A percentile compares a stretch with the other conserved stretches of the same genome.
phyloP scores from a whole-genome alignment of 441 rosid species.

The Erodium texanum region DNA sequence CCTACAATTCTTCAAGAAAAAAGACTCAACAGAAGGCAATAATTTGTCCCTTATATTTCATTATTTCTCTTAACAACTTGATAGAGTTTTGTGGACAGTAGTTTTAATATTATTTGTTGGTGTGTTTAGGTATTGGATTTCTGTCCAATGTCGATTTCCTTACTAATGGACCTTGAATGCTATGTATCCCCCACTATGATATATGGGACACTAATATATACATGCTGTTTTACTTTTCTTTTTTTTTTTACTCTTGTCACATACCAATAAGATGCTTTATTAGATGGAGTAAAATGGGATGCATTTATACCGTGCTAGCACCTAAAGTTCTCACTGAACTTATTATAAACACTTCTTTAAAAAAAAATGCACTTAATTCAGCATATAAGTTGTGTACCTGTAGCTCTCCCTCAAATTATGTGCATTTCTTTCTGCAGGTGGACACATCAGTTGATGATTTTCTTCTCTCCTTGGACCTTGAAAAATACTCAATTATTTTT shows the following conservation, averaged over 20 bases:
- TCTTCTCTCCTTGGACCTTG: constrained; percentile 77
- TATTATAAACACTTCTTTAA: neutral
- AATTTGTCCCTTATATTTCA: neutral
- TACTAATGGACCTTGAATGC: neutral
- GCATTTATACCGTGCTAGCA: neutral
- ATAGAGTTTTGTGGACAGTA: neutral
- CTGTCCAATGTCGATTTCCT: neutral
- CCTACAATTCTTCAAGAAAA: constrained; percentile 40
- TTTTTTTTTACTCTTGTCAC: neutral
- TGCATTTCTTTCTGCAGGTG: constrained; percentile 42
- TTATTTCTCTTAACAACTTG: neutral
- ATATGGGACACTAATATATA: neutral
- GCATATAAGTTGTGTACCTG: neutral
- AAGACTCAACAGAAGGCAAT: constrained; percentile 60
- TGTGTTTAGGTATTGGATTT: neutral
- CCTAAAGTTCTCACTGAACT: neutral
- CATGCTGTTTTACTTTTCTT: too few relatives aligned
- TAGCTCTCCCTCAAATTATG: constrained; percentile 3
- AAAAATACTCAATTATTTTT: constrained; percentile 74
- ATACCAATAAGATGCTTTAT: too few relatives aligned
- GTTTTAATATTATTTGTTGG: neutral
- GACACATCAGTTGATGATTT: constrained; percentile 65
- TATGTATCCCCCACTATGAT: neutral
- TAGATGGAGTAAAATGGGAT: neutral
- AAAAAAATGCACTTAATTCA: neutral